Evolutionary conservation across 225 moss, liverwort and hornwort species (phyloP).

Genomic region (Rhytidiadelphus loreus): DNA sequence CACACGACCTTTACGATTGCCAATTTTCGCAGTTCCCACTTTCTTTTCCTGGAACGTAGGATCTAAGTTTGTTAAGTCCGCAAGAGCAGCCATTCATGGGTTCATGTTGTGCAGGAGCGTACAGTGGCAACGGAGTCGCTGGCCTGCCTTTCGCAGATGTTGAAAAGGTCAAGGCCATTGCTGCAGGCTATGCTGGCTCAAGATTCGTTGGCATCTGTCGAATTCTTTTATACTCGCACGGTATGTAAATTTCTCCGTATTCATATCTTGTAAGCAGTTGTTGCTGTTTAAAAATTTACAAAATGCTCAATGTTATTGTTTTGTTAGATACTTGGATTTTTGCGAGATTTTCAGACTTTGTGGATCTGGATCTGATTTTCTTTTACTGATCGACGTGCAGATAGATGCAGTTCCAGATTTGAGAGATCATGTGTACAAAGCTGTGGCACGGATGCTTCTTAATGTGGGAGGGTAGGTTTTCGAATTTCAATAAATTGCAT

Average conservation of each 20-base stretch:
- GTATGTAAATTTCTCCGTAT: constrained; percentile 13
- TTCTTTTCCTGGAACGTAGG: not conserved
- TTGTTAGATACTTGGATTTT: not conserved
- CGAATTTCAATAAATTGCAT: not conserved
- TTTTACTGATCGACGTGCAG: constrained; percentile 31
- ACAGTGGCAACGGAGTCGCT: constrained; percentile 80
- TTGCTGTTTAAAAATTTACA: not conserved
- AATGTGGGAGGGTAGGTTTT: constrained; percentile 79
- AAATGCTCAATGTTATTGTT: not conserved
- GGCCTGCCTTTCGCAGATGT: constrained; percentile 66
- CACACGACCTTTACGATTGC: not conserved
- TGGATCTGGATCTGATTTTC: not conserved
- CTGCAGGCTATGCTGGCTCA: constrained; percentile 76
- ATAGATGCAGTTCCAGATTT: constrained; percentile 82
- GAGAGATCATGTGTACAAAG: constrained; percentile 78
- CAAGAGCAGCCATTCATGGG: not conserved
- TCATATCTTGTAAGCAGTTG: not conserved
- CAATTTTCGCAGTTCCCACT: not conserved
- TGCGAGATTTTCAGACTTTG: not conserved
- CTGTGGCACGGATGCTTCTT: constrained; percentile 80
- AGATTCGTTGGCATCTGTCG: constrained; percentile 66
- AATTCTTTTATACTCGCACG: constrained; percentile 71
- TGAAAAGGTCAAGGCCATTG: constrained; percentile 66
- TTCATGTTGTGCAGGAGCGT: constrained; percentile 63
- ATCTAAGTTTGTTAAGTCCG: not conserved